These are phyloP conservation scores for Pittosporum tobira DNA, from an alignment of 129 eudicot genomes.

Conservation along the genomic window DNA sequence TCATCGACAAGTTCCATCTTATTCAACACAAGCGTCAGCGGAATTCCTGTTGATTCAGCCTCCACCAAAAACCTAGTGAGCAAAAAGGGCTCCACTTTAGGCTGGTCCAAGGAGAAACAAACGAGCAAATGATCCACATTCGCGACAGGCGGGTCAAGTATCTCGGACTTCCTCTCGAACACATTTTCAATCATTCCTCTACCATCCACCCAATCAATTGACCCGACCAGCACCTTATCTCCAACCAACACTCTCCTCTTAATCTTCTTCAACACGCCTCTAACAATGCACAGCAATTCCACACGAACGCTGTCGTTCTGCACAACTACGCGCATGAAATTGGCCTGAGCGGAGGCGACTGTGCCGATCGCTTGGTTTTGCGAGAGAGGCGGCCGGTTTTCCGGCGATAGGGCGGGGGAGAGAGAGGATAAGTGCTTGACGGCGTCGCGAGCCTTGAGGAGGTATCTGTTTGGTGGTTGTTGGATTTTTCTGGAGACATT, in stretches of 20 bases:
- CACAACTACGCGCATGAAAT: slow-evolving; percentile 92
- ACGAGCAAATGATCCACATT: slow-evolving; percentile 83
- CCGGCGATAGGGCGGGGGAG: slow-evolving; percentile 37
- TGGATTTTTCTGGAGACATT: slow-evolving; percentile 31
- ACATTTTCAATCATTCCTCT: slow-evolving; percentile 91
- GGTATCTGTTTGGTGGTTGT: slow-evolving; percentile 33
- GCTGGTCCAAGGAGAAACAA: slow-evolving; percentile 70
- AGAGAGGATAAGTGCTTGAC: slow-evolving; percentile 41
- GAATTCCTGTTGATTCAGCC: slow-evolving; percentile 84
- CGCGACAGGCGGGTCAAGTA: slow-evolving; percentile 81
- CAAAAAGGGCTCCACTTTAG: slow-evolving; percentile 55
- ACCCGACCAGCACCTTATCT: slow-evolving; percentile 78
- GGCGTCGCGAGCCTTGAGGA: slow-evolving; percentile 58
- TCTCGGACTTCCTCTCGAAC: slow-evolving; percentile 43
- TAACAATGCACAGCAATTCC: slow-evolving; percentile 81
- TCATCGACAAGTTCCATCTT: slow-evolving; percentile 68
- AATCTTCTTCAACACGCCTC: slow-evolving; percentile 85
- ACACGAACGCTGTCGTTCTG: slow-evolving; percentile 25
- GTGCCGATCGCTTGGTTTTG: slow-evolving; percentile 60
- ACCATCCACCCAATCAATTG: slow-evolving; percentile 75
- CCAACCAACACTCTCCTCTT: slow-evolving; percentile 85
- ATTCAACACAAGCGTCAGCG: slow-evolving; percentile 68
- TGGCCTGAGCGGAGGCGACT: slow-evolving; percentile 76
- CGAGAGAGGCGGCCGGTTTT: slow-evolving; percentile 30
- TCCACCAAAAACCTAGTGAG: slow-evolving; percentile 90